Evolutionary conservation across 345 rosid genomes (phyloP).

Genomic region (Populus deltoides): DNA sequence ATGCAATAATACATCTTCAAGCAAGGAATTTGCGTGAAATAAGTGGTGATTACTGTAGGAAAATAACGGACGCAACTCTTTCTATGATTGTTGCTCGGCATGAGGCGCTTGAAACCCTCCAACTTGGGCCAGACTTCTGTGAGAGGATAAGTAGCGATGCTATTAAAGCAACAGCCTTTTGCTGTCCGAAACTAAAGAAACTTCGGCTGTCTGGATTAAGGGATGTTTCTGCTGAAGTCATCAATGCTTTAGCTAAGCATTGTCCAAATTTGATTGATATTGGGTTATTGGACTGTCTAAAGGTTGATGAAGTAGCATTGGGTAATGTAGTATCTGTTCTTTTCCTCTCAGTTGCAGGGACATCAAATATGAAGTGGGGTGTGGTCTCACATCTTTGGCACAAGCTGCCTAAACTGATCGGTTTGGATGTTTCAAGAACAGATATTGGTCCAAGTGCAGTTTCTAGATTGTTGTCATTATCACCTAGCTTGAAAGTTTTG

Average conservation of each 20-base stretch:
- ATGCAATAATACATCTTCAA: conserved; percentile 32
- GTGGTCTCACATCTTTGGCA: conserved; percentile 27
- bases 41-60: conserved; percentile 30
- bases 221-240: conserved; percentile 32
- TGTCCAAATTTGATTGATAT: conserved; percentile 28
- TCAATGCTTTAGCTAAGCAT: conserved; percentile 33
- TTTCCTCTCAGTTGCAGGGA: conserved; percentile 34
- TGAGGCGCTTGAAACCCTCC: conserved; percentile 35
- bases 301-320: conserved; percentile 32
- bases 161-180: conserved; percentile 35
- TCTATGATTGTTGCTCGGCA: conserved; percentile 35
- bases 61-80: conserved; percentile 35
- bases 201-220: conserved; percentile 36
- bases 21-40: conserved; percentile 33
- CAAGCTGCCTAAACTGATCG: conserved; percentile 27
- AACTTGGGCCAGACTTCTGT: conserved; percentile 32
- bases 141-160: conserved; percentile 41
- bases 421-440: conserved; percentile 40
- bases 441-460: conserved; percentile 25
- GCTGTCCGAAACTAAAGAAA: conserved; percentile 34
- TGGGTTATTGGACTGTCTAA: conserved; percentile 28
- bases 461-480: conserved; percentile 19
- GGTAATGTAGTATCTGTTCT: conserved; percentile 29
- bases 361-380: conserved; percentile 38
- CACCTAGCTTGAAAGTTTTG: conserved; percentile 24